A percentile compares a stretch with the other conserved stretches of the same genome.
Conservation (phyloP, 1,284 basidiomycete genomes). For the Flammula alnicola region DNA sequence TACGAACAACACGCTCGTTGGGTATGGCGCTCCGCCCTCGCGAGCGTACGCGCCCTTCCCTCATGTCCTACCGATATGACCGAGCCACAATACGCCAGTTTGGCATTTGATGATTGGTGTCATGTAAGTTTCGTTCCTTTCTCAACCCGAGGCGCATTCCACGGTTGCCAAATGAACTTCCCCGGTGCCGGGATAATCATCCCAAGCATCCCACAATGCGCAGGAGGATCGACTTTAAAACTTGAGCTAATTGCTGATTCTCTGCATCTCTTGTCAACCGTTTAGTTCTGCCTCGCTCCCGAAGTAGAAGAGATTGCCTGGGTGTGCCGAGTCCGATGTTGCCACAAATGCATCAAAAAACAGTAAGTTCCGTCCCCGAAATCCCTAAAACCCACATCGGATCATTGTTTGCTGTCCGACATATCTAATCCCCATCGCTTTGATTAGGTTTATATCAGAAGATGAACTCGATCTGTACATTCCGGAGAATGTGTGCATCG, state of each 20-base stretch:
- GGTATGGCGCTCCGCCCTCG: conserved; percentile 40
- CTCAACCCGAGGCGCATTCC: no score
- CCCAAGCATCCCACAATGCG: no score
- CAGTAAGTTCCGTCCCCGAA: conserved; percentile 25
- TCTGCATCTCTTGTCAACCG: conserved; percentile 3
- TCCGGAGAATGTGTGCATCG: conserved; percentile 28
- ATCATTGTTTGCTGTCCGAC: background rate
- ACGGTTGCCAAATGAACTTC: no score
- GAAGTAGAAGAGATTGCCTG: conserved; percentile 38
- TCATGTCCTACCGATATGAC: conserved; percentile 42
- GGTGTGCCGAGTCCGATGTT: conserved; percentile 42
- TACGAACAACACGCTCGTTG: conserved; percentile 34
- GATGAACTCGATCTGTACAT: conserved; percentile 29
- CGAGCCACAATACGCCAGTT: conserved; percentile 39
- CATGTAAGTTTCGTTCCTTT: conserved; percentile 33
- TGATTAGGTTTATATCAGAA: conserved; percentile 33
- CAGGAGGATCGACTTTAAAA: no score
- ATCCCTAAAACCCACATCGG: background rate
- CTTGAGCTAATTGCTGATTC: background rate
- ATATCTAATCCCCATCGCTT: background rate
- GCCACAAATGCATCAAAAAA: conserved; percentile 35
- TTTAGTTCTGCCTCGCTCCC: conserved; percentile 36
- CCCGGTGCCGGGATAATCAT: no score
- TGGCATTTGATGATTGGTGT: conserved; percentile 43
- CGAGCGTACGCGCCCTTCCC: conserved; percentile 36